Base-by-base conservation (phyloP, 176 grass and related monocot genomes). In the Oryza glaberrima region DNA sequence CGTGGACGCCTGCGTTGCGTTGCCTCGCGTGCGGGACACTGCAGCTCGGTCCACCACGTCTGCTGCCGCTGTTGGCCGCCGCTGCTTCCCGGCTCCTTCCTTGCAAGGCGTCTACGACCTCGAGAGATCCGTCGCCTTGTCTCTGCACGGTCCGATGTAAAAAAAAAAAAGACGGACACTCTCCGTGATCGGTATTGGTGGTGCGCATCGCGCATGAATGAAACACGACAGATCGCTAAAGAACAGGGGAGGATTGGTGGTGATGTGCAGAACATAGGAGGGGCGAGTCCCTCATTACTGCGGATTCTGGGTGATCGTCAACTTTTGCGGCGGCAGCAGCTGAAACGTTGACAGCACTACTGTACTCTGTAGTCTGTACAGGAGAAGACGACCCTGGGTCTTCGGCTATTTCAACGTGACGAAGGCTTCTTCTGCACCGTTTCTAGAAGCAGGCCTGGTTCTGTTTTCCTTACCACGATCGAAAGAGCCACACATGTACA, bases 11-110 rank as follows among this genome's bases (percentile, higher is more conserved):
- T 0, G 4, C 35, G 69, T 38, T 38, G 36, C 67, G 63, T 58
- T 82, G 46, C 38, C 26, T 13, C 75, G 84, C 76, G 81, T 84
- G 76, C 85, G 35, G 16, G 51, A 70, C 4, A 87, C 89, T 78
- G 74, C 84, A 75, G 20, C 36, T 6, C 36, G 36, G 36, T 38
- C 36, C 36, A 38, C 36, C 36, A 38, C 36, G 36, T 38, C 36
- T 38, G 36, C 36, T 38, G 36, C 36, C 36, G 36, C 36, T 38
- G 36, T 36, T 36, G 4, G 36, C 16, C 16, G 17, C 12, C 6
- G 54, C 54, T 58, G 54, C 54, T 58, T 58, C 54, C 7, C 54
- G 54, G 19, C 54, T n/a, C 54, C 54, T 58, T 58, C 54, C 17
- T 47, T 12, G 45, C 45, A 46, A 46, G 45, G 3, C 45, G 45